A percentile compares a stretch with the other conserved stretches of the same genome.
Evolutionary conservation across 768 basidiomycete genomes (phyloP).

Genomic region (Kwoniella sp.): DNA sequence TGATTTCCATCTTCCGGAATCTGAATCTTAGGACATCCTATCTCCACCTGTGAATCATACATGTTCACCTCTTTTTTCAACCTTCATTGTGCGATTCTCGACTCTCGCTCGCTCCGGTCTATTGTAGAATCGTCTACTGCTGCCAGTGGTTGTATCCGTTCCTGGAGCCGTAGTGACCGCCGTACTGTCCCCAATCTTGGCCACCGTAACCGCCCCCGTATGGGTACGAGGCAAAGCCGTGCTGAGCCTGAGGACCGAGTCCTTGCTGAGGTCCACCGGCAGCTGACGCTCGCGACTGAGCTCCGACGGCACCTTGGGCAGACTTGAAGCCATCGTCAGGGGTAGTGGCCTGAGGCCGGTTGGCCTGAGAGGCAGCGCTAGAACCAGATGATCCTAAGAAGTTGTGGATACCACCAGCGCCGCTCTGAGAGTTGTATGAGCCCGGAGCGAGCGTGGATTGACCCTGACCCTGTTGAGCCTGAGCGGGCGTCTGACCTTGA

Average conservation of each 20-base stretch:
- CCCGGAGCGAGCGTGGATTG: constrained; percentile 15
- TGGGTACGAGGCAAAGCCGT: constrained; percentile 30
- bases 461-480: constrained; percentile 9
- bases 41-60: no score
- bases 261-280: constrained; percentile 14
- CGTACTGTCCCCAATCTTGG: constrained; percentile 51
- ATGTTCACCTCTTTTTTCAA: no score
- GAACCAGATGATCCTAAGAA: constrained; percentile 33
- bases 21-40: no score
- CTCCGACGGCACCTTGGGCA: constrained; percentile 4
- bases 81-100: no score
- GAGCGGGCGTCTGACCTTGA: constrained; percentile 8
- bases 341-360: constrained; percentile 31
- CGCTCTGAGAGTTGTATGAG: constrained; percentile 24
- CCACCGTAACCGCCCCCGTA: constrained; percentile 43
- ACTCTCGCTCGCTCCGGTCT: no score
- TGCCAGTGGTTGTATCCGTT: constrained; percentile 47
- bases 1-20: no score
- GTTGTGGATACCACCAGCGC: constrained; percentile 37
- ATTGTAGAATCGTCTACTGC: constrained; percentile 35
- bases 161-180: constrained; percentile 30
- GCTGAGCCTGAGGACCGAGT: constrained; percentile 20
- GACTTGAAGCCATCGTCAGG: constrained; percentile 45
- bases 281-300: constrained; percentile 4
- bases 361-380: constrained; percentile 9